Conservation (phyloP, 164 flowering plant species). For the Tetracentron sinense region DNA sequence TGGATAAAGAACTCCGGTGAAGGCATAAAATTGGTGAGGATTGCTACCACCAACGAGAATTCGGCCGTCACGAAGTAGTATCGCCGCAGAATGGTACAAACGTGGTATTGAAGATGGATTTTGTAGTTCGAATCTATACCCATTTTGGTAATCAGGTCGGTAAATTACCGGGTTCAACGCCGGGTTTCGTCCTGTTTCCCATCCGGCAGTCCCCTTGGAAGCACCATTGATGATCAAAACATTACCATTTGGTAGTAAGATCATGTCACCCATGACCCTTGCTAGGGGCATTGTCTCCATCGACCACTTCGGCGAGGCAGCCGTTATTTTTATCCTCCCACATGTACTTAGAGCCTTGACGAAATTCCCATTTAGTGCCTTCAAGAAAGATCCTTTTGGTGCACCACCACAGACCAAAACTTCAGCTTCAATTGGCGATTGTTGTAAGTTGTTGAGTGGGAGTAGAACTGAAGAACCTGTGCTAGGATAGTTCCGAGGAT, state of each 20-base stretch:
- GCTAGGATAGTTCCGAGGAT: not conserved
- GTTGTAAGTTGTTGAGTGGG: not conserved
- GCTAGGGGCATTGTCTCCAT: constrained; percentile 53
- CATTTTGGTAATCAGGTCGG: constrained; percentile 16
- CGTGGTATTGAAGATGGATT: constrained; percentile 36
- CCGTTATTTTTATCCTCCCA: constrained; percentile 41
- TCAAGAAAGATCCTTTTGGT: not conserved
- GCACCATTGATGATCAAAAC: constrained; percentile 48
- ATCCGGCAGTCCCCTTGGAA: constrained; percentile 31
- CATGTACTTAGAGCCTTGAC: constrained; percentile 39
- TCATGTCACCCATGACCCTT: constrained; percentile 52
- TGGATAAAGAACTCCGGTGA: constrained; percentile 19
- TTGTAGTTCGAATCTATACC: constrained; percentile 29
- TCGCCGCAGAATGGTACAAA: constrained; percentile 36
- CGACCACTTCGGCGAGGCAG: constrained; percentile 38
- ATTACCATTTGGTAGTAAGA: constrained; percentile 37
- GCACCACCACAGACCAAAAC: constrained; percentile 1
- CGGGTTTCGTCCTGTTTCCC: constrained; percentile 43
- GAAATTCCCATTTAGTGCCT: constrained; percentile 20
- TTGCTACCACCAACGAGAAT: constrained; percentile 26
- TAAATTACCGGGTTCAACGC: constrained; percentile 35
- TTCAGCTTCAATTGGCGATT: not conserved
- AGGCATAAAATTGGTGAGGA: constrained; percentile 22
- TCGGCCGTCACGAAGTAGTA: constrained; percentile 21
- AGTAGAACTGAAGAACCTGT: not conserved